A percentile compares a stretch with the other conserved stretches of the same genome.
phyloP scores from a whole-genome alignment of 139 green algal species.

The Picochlorum sp. region DNA sequence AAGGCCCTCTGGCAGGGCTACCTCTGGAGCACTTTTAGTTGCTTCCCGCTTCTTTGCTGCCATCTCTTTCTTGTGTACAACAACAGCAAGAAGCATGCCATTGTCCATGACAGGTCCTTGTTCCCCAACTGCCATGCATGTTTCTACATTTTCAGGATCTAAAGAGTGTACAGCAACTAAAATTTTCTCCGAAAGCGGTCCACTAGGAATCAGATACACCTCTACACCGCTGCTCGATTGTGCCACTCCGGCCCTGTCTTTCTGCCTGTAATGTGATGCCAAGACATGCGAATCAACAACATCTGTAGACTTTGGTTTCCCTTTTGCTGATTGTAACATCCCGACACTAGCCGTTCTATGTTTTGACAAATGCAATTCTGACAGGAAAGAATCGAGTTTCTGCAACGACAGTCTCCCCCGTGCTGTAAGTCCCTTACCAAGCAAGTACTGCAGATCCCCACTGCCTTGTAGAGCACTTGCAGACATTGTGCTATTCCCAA shows the following conservation, averaged over 20 bases:
- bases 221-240: constrained; percentile 2
- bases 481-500: constrained; percentile 9
- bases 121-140: background rate
- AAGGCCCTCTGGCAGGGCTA: constrained; percentile 12
- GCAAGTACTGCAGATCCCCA: constrained; percentile 16
- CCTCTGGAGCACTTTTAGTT: background rate
- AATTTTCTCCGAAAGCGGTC: background rate
- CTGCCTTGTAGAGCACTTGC: constrained; percentile 19
- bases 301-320: background rate
- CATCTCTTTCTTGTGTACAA: constrained; percentile 15
- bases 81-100: constrained; percentile 2
- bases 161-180: constrained; percentile 6
- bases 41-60: background rate
- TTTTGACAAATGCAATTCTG: constrained; percentile 22
- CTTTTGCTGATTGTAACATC: constrained; percentile 9
- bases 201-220: constrained; percentile 16
- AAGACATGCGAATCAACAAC: background rate
- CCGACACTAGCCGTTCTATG: constrained; percentile 11
- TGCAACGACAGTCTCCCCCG: constrained; percentile 20
- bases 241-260: constrained; percentile 11
- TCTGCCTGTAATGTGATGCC: background rate
- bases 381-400: constrained; percentile 25
- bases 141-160: background rate
- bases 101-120: background rate
- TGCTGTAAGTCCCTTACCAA: constrained; percentile 9